Evolutionary conservation across 495 filamentous ascomycete genomes (phyloP), one percentile per base, ranked within the genome.

Genomic region (Trichoderma virens): DNA sequence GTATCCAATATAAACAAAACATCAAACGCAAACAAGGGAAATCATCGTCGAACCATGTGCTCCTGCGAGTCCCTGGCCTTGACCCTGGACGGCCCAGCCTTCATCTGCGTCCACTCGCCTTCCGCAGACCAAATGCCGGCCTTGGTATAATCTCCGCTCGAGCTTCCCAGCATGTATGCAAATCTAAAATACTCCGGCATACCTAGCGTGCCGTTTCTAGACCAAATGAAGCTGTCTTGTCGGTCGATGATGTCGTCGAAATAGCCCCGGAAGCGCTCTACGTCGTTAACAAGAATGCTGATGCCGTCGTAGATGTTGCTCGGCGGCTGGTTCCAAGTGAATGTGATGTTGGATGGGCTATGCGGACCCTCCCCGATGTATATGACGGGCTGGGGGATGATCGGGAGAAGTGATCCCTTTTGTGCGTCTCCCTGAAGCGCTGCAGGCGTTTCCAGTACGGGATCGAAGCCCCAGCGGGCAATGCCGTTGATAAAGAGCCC

Each of bases 401-500:
- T 76, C 0, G 94, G 94, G n/a, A 91, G 81, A 1, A 83, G 73
- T 2, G 86, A 84, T 14, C 86, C 86, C 63, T 88, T 80, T 75
- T 86, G 86, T 0, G 85, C 85, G 59, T 90, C 89, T 11, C 88
- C 88, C 39, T 83, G 81, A 43, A 98, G 73, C 23, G 85, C 84
- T 1, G 75, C 83, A 1, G 88, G 83, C 0, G 94, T 97, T 75
- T 97, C 90, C n/a, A 97, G 80, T 64, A 98, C 84, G 2, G 88
- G 84, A 60, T 92, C 93, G 68, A 96, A 98, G 14, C 92, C 93
- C 93, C 93, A 98, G 18, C 93, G 81, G 14, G 92, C 93, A 65
- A 92, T 84, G 20, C 93, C 93, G 70, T 98, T 97, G 75, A 95
- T 84, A 74, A 96, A 96, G 0, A 98, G 79, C 16, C 93, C 93